Evolutionary conservation across 768 basidiomycete species (phyloP), one percentile per base, ranked within the genome.

Genomic region (Neoboletus subvelutipes): DNA sequence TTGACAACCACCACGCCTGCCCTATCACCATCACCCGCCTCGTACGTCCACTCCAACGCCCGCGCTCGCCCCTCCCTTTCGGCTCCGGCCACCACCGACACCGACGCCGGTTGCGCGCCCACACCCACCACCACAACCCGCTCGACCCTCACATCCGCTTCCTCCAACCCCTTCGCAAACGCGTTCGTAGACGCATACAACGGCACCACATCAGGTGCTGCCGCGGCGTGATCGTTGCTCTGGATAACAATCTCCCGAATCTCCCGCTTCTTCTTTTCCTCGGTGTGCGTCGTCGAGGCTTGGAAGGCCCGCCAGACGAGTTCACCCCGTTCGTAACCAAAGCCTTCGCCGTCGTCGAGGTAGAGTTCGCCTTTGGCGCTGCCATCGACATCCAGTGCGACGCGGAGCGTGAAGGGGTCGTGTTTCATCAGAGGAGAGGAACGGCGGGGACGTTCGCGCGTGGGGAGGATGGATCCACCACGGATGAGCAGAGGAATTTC

Each of bases 291-390:
- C 69, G 79, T 72, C 68, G 78, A 80, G 26, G 92, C 86, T 26
- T 66, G 66, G 66, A 95, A 92, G 57, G 79, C 76, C 54, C 92
- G 85, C 92, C 92, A 95, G 57, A 97, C 78, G 68, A 91, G 83
- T 56, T 93, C 79, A 31, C 97, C 97, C 7, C 80, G 68, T 56
- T 82, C 75, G 72, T 94, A 86, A 5, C 79, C 75, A 72, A 85
- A 98, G 0, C 88, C 83, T 50, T 88, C 88, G 15, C 97, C 97
- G 63, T 98, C 97, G 69, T 99, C 97, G 54, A 96, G 82, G 73
- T 98, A 99, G 37, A 99, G 79, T 66, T 95, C 91, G 37, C 97
- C 97, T 2, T 67, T 69, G 0, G 95, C 95, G 31, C 61, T 66
- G 28, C 75, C 72, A 1, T 76, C 66, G 46, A 84, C 82, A 73